Base-by-base conservation (phyloP, 805 yeast genomes). In the Candida namnaoensis region DNA sequence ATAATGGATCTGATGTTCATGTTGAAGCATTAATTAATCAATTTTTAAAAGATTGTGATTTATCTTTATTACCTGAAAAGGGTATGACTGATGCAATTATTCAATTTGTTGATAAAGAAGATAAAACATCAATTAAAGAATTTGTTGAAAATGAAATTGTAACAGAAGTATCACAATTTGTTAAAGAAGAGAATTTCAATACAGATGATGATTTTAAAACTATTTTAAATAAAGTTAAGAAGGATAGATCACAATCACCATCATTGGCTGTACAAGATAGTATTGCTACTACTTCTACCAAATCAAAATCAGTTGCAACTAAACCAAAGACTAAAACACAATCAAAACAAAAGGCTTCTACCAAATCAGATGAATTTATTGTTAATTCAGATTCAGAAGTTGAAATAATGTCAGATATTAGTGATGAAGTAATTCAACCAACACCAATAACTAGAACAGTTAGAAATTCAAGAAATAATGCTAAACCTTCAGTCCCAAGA, bases 101-200 rank as follows among this genome's bases (percentile, higher is more conserved):
- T 41, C 72, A 71, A 42, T 83, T 78, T 56, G 80, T 93, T 5
- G 88, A 82, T 36, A 87, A 85, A 48, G 96, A 88, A 45, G 96
- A 90, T 57, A 85, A 82, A 53, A 64, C 68, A 32, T 78, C 90
- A 0, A 63, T 91, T 39, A 77, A 74, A 35, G 74, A 70, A n/a
- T 82, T 76, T 50, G 72, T 84, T 24, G 74, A 74, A 36, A 57
- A 61, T 25, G 87, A 82, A 49, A 62, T 80, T 37, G 64, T 61
- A 9, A 69, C 66, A 30, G 83, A 79, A 48, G 66, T 78, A 14
- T 64, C 71, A 13, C 53, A 76, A 45, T 56, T 82, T 35, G 54
- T 69, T 39, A 55, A 69, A 4, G 57, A 64, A 59, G 63, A 72
- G 47, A 47, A 62, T 64, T 61, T 64, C 4, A 70, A 66, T 47